Evolutionary conservation across 441 rosid genomes (phyloP).

Genomic region (Gossypium laxum): DNA sequence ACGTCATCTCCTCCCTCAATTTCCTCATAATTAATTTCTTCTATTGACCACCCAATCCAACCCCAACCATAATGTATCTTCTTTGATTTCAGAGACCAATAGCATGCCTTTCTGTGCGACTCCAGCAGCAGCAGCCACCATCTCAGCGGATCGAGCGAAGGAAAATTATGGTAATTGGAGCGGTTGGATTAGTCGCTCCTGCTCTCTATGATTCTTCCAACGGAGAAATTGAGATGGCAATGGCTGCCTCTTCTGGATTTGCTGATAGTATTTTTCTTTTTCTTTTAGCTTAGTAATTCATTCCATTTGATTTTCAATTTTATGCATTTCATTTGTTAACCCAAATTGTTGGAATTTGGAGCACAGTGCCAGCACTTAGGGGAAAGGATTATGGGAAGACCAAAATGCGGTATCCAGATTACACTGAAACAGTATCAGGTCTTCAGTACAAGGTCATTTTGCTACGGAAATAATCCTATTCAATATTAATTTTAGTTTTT

Average conservation of each 20-base stretch:
- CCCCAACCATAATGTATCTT: neutral
- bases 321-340: neutral
- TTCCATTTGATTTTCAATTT: neutral
- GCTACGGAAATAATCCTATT: neutral
- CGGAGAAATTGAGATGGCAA: constrained; percentile 17
- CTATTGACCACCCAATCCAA: neutral
- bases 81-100: constrained; percentile 27
- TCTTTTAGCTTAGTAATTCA: neutral
- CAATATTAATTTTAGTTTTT: neutral
- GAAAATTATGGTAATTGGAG: constrained; percentile 32
- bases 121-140: neutral
- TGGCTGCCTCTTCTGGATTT: constrained; percentile 53
- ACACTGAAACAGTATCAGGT: constrained; percentile 66
- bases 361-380: constrained; percentile 83
- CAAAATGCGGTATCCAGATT: constrained; percentile 79
- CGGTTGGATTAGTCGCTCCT: constrained; percentile 38
- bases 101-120: constrained; percentile 16
- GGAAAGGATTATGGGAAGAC: constrained; percentile 92
- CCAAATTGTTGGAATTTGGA: neutral
- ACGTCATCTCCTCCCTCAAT: neutral
- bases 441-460: constrained; percentile 81
- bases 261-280: constrained; percentile 50
- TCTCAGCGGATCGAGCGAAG: constrained; percentile 39
- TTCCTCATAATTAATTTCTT: neutral
- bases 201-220: constrained; percentile 22